phyloP scores from a whole-genome alignment of 2,329 filamentous ascomycete species.

The Lasiodiplodia citricola region DNA sequence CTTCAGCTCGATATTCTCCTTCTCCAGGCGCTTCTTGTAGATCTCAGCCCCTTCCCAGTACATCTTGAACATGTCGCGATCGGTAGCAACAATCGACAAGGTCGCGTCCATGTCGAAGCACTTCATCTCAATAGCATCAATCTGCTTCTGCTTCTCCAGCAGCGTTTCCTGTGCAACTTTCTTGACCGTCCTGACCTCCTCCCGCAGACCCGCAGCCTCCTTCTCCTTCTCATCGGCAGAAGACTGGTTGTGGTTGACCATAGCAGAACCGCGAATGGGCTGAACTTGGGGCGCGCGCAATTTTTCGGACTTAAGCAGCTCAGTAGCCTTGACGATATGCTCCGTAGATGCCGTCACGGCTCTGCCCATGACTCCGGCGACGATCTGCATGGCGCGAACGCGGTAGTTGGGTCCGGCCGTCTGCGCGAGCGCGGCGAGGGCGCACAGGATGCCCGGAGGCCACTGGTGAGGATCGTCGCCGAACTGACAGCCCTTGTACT shows the following conservation, averaged over 20 bases:
- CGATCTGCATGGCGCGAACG: constrained; percentile 1
- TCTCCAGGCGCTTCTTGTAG: neutral
- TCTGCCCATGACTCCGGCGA: neutral
- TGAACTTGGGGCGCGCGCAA: too few species aligned
- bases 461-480: neutral
- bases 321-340: neutral
- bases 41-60: neutral
- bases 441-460: neutral
- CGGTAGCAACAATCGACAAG: neutral
- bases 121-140: neutral
- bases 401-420: neutral
- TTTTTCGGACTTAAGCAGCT: neutral
- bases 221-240: neutral
- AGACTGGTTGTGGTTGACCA: too few species aligned
- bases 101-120: neutral
- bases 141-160: neutral
- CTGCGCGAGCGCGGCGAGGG: neutral
- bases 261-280: too few species aligned
- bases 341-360: neutral
- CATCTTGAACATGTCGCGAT: neutral
- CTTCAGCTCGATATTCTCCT: neutral
- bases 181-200: neutral
- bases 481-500: neutral
- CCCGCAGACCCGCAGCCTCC: neutral
- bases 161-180: neutral